A percentile compares a stretch with the other conserved stretches of the same genome.
Evolutionary conservation across 345 rosid species (phyloP).

Genomic region (Melaleuca quinquenervia): DNA sequence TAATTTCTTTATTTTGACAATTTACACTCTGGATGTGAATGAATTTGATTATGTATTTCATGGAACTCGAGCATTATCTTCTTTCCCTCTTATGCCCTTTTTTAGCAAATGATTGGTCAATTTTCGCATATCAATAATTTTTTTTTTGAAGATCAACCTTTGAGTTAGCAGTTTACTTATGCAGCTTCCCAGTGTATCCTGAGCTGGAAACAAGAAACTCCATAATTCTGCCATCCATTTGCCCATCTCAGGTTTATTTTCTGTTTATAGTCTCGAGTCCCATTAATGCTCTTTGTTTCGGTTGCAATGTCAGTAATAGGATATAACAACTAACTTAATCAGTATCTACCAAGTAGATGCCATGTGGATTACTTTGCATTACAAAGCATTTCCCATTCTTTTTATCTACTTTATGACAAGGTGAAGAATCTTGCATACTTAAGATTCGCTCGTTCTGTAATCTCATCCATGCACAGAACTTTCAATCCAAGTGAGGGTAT

Average conservation of each 20-base stretch:
- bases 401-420: neutral
- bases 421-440: neutral
- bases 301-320: neutral
- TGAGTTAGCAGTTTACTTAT: slow-evolving; percentile 8
- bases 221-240: slow-evolving; percentile 56
- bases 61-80: neutral
- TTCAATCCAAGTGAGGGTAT: neutral
- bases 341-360: neutral
- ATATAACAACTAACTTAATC: neutral
- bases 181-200: slow-evolving; percentile 74
- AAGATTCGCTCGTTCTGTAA: neutral
- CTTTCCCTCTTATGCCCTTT: neutral
- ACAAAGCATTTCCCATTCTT: neutral
- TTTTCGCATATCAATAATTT: neutral
- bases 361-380: neutral
- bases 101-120: neutral
- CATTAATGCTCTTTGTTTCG: neutral
- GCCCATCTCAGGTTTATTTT: slow-evolving; percentile 74
- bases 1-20: neutral
- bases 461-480: neutral
- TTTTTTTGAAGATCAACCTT: neutral
- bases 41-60: neutral
- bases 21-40: neutral
- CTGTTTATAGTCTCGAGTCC: neutral
- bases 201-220: slow-evolving; percentile 86